Evolutionary conservation across 2,329 filamentous ascomycete genomes (phyloP), one percentile per base, ranked within the genome.

Genomic region (Arthrinium puccinioides): DNA sequence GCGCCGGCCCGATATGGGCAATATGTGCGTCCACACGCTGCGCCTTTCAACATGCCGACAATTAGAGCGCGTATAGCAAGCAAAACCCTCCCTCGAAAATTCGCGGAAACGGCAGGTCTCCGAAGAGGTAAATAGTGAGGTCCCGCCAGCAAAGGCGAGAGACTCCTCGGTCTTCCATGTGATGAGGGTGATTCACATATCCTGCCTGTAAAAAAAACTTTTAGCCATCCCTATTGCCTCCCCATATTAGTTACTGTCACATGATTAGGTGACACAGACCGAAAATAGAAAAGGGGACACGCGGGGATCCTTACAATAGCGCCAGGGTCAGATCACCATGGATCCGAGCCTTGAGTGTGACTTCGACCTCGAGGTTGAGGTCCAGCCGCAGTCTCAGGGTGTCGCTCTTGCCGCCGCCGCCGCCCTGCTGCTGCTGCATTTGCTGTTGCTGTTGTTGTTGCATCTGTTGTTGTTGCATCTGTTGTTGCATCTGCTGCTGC

Each of bases 341-440:
- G 49, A 92, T 89, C 61, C 82, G 82, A 15, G 86, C 86, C 70
- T 92, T 92, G 42, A 92, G 72, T 52, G 88, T 83, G 45, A 92
- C 85, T 61, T 92, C 86, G 38, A 92, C 75, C 51, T 92, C 86
- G 41, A 92, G 67, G 60, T 92, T 92, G 43, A 88, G 70, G 54
- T 92, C 86, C n/a, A 92, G 66, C 32, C 82, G 74, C 51, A 92
- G 62, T 53, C 82, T 80, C 54, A 89, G 63, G 18, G 84, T 84
- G 51, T 89, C 55, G 26, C 42, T 44, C 23, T 45, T 49, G 14
- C 40, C 42, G 21, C 35, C 32, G 14, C 36, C 19, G 8, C 33
- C 33, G 18, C 33, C 33, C 11, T 25, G 23, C 13, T 36, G 33
- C 44, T 58, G 45, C 26, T 50, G 44, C 41, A 59, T 48, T 41